phyloP scores from a whole-genome alignment of 495 filamentous ascomycete genomes.

The Barbatosphaeria neglecta region DNA sequence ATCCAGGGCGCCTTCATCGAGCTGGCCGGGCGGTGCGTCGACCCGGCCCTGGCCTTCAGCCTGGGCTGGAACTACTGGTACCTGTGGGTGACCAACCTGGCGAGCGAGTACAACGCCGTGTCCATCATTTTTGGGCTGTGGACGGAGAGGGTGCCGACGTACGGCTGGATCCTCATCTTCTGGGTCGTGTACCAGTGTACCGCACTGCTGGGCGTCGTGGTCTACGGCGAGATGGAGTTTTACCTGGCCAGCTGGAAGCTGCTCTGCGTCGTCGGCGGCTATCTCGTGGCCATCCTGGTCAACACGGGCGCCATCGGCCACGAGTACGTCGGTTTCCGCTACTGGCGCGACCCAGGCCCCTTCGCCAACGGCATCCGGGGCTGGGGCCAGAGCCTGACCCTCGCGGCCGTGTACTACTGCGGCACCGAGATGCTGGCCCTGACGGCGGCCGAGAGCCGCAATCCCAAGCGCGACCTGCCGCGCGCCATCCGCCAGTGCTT shows the following conservation, averaged over 20 bases:
- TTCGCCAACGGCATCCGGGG: slow-evolving; percentile 45
- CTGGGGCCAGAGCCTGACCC: slow-evolving; percentile 56
- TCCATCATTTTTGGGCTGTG: slow-evolving; percentile 15
- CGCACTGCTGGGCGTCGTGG: slow-evolving; percentile 26
- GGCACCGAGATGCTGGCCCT: slow-evolving; percentile 66
- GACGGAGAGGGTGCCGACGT: slow-evolving; percentile 25
- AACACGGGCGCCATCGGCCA: slow-evolving; percentile 26
- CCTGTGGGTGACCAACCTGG: slow-evolving; percentile 43
- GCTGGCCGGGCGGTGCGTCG: slow-evolving; percentile 44
- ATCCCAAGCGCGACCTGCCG: slow-evolving; percentile 53
- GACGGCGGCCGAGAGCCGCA: slow-evolving; percentile 56
- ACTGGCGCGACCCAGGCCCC: slow-evolving; percentile 54
- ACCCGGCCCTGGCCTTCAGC: slow-evolving; percentile 39
- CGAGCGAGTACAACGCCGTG: slow-evolving; percentile 18
- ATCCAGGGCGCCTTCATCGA: slow-evolving; percentile 45
- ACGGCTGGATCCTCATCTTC: slow-evolving; percentile 46
- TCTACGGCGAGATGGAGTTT: slow-evolving; percentile 39
- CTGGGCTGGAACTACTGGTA: slow-evolving; percentile 51
- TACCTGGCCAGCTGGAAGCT: slow-evolving; percentile 34
- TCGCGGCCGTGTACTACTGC: slow-evolving; percentile 59
- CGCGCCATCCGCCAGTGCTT: slow-evolving; percentile 52
- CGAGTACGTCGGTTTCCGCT: slow-evolving; percentile 41
- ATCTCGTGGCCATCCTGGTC: slow-evolving; percentile 34
- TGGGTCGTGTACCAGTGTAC: slow-evolving; percentile 36
- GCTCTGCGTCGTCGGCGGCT: slow-evolving; percentile 30